Percentiles rank a stretch among this genome's conserved stretches.
Evolutionary conservation across 495 filamentous ascomycete species (phyloP).

Genomic region (Aspergillus sclerotioniger): DNA sequence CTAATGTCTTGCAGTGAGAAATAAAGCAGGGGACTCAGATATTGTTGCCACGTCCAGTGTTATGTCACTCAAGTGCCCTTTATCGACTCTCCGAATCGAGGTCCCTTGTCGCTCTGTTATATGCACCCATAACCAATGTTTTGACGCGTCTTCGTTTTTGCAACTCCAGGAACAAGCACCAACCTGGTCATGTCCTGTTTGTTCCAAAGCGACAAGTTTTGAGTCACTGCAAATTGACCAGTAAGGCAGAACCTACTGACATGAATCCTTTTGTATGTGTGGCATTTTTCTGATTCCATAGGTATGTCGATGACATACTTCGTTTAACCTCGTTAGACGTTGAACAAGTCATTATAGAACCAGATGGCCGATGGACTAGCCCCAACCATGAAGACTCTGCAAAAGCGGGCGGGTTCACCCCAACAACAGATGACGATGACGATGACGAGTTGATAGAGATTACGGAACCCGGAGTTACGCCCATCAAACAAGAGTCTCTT

Average conservation of each 20-base stretch:
- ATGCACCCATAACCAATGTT: slow-evolving; percentile 91
- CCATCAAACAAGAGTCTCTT: slow-evolving; percentile 48
- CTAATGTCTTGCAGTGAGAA: slow-evolving; percentile 59
- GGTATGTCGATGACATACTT: slow-evolving; percentile 88
- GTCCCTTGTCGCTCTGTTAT: slow-evolving; percentile 74
- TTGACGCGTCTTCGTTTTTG: slow-evolving; percentile 90
- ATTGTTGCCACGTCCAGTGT: slow-evolving; percentile 82
- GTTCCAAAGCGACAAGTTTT: slow-evolving; percentile 78
- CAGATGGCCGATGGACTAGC: slow-evolving; percentile 74
- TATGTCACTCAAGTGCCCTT: slow-evolving; percentile 87
- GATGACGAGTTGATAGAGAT: slow-evolving; percentile 73
- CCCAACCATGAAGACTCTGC: slow-evolving; percentile 36
- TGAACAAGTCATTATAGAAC: slow-evolving; percentile 88
- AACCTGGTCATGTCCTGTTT: slow-evolving; percentile 91
- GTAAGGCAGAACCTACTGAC: slow-evolving; percentile 47
- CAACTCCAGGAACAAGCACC: slow-evolving; percentile 94
- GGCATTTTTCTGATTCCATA: slow-evolving; percentile 29
- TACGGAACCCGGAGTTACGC: slow-evolving; percentile 47
- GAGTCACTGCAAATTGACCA: slow-evolving; percentile 82
- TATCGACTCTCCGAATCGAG: slow-evolving; percentile 79
- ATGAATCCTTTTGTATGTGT: background rate
- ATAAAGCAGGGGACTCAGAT: slow-evolving; percentile 80
- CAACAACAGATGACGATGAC: slow-evolving; percentile 54
- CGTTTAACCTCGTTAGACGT: slow-evolving; percentile 61
- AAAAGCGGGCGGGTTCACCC: slow-evolving; percentile 36